Conservation (phyloP, 345 rosid species). For the Brassica rapa region DNA sequence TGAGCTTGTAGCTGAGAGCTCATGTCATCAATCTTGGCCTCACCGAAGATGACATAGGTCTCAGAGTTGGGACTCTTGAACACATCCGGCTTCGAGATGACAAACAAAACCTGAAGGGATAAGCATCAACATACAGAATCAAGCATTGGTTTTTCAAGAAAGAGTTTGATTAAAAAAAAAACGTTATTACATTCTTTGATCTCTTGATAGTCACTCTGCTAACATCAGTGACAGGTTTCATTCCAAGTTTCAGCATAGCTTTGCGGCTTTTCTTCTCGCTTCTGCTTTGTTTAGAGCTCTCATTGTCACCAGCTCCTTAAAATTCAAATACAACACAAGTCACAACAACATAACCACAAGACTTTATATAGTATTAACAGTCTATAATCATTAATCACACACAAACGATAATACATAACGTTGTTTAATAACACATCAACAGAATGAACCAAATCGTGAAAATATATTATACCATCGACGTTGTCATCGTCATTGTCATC, state of each 20-base stretch:
- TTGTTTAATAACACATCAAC: not conserved
- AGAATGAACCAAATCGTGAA: not conserved
- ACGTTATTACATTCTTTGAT: constrained; percentile 62
- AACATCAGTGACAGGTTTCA: constrained; percentile 80
- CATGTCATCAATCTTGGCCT: constrained; percentile 62
- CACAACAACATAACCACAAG: not conserved
- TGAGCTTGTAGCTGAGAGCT: constrained; percentile 91
- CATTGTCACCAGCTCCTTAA: constrained; percentile 59
- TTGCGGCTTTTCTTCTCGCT: constrained; percentile 91
- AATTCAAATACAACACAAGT: not conserved
- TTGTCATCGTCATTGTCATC: constrained; percentile 69
- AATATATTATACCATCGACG: constrained; percentile 45
- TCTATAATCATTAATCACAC: not conserved
- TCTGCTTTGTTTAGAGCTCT: constrained; percentile 77
- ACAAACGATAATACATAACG: not conserved
- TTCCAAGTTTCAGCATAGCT: constrained; percentile 83
- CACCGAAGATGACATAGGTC: constrained; percentile 81
- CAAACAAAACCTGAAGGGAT: constrained; percentile 60
- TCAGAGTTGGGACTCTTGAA: constrained; percentile 88
- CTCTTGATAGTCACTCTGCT: constrained; percentile 87
- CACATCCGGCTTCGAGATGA: constrained; percentile 87
- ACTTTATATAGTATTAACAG: not conserved
- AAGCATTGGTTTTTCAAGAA: not conserved
- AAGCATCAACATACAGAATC: constrained; percentile 14
- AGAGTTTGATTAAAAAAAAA: not conserved